Conservation (phyloP, 345 rosid species). For the Hibiscus tridactylites region DNA sequence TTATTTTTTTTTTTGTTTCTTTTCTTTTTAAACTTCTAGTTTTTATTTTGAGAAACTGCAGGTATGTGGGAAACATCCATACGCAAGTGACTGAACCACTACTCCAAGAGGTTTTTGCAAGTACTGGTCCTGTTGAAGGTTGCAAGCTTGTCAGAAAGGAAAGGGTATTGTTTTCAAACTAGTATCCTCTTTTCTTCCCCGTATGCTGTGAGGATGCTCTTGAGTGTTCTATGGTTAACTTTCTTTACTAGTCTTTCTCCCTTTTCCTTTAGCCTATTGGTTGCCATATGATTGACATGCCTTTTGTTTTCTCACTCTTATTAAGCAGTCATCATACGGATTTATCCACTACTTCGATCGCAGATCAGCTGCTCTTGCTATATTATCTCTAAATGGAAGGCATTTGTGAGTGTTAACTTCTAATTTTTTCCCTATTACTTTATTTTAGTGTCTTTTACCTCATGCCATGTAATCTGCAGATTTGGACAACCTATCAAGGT, state of each 20-base stretch:
- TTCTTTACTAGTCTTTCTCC: neutral
- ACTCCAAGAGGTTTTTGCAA: neutral
- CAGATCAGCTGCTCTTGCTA: constrained; percentile 2
- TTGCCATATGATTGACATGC: neutral
- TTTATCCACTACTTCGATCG: neutral
- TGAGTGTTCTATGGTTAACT: neutral
- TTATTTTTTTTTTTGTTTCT: constrained; percentile 17
- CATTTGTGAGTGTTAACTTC: neutral
- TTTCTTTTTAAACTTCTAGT: neutral
- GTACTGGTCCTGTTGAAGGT: neutral
- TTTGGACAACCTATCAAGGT: neutral
- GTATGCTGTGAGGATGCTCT: no score
- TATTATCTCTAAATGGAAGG: neutral
- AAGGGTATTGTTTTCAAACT: neutral
- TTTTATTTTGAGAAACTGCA: neutral
- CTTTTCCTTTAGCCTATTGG: neutral
- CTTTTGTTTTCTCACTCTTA: neutral
- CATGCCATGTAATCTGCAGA: neutral
- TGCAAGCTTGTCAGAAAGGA: neutral
- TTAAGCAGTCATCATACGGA: neutral
- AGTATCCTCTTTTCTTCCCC: neutral
- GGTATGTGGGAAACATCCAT: neutral
- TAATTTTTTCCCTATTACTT: neutral
- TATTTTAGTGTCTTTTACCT: neutral
- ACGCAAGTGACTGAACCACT: neutral